Base-by-base conservation (phyloP, 2,329 filamentous ascomycete species). In the Esteya vermicola region DNA sequence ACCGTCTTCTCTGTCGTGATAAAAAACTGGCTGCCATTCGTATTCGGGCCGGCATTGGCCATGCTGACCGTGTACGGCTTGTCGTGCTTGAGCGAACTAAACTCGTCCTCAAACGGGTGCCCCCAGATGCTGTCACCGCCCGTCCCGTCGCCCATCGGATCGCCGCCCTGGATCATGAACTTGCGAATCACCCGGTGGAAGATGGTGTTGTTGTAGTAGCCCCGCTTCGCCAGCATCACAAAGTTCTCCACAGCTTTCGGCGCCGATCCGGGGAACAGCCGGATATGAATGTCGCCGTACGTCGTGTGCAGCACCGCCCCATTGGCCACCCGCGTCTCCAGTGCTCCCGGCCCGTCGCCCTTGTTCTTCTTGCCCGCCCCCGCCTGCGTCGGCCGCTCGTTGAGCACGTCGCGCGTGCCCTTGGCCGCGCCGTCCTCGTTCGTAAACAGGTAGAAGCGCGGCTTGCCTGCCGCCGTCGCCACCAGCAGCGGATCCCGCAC, bases 241-340 rank as follows among this genome's bases (percentile, higher is more conserved):
- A 98, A 98, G 59, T 98, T 98, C 61, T 98, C 91, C 4, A 98
- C 89, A 0, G 93, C 78, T 57, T 89, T 93, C 25, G 93, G 91
- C 9, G 91, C 89, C 3, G 85, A 85, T 45, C 91, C 83, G 1
- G 91, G 89, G 67, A 91, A 98, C 13, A 98, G 70, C 4, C 89
- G 83, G 45, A 98, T 75, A 48, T 91, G 81, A 45, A 98, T 93
- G 59, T 98, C 91, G 51, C 91, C 91, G 54, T 85, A 82, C 0
- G 79, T 93, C 3, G 91, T 98, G 63, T 98, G 93, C 4, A 98
- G 69, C 40, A 89, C 72, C 0, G 89, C 93, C 0, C 78, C 76
- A 2, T 75, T 84, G 31, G 85, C 88, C 6, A 76, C 80, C 52
- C 91, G 68, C 33, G 72, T 66, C 32, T 68, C 67, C 42, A 72